Evolutionary conservation across 805 yeast genomes (phyloP).

Genomic region (Saccharomycopsis schoenii): DNA sequence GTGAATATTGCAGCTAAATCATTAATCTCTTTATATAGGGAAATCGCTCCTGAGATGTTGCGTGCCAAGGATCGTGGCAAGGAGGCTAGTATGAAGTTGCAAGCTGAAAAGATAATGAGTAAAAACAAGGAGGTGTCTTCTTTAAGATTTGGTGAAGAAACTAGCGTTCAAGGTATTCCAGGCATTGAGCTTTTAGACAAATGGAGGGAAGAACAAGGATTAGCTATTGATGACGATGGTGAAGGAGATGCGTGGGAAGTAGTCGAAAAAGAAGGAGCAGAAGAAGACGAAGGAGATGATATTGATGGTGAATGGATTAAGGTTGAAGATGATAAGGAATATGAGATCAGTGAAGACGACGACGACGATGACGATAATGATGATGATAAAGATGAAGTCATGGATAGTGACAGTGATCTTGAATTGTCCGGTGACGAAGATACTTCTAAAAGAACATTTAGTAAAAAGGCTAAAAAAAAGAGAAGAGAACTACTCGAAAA

Average conservation of each 20-base stretch:
- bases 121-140: constrained; percentile 22
- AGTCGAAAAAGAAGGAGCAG: constrained; percentile 33
- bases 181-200: constrained; percentile 84
- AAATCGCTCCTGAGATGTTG: constrained; percentile 94
- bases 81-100: constrained; percentile 73
- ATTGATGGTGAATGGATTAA: constrained; percentile 90
- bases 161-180: constrained; percentile 61
- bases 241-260: constrained; percentile 54
- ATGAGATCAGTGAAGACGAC: constrained; percentile 40
- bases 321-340: constrained; percentile 74
- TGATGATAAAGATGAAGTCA: constrained; percentile 25
- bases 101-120: constrained; percentile 33
- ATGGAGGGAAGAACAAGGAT: constrained; percentile 62
- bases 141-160: constrained; percentile 70
- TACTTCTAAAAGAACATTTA: constrained; percentile 4
- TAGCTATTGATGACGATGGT: constrained; percentile 40
- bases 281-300: constrained; percentile 40
- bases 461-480: constrained; percentile 21
- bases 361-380: constrained; percentile 29
- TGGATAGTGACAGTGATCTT: constrained; percentile 34
- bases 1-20: constrained; percentile 93
- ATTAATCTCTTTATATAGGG: constrained; percentile 77
- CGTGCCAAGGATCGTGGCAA: constrained; percentile 88
- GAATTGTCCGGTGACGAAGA: constrained; percentile 18
- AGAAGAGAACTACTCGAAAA: constrained; percentile 21